Base-by-base conservation (phyloP, 2,329 filamentous ascomycete species). In the Thermothelomyces thermophilus region DNA sequence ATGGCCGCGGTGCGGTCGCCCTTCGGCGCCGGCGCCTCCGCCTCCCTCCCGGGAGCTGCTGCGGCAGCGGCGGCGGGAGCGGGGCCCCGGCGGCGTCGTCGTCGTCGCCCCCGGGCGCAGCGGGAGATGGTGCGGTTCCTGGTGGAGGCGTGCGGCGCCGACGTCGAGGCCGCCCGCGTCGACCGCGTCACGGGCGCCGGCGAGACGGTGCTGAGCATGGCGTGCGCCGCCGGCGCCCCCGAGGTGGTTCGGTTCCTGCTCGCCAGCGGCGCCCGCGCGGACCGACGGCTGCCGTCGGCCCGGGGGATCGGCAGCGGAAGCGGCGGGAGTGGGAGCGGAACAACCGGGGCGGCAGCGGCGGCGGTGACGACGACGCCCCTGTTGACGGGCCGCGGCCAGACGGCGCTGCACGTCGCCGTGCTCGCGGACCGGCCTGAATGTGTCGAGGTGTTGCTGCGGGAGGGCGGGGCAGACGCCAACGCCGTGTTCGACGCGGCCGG, bases 391-490 rank as follows among this genome's bases (percentile, higher is more conserved):
- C 14, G 43, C 6, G 46, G 58, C 5, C 44, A 53, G 47, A 56
- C 53, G n/a, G 56, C 59, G 6, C 26, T 61, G 28, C 58, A 61
- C 46, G 51, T 55, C 6, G 58, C 59, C 2, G 51, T 52, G 2
- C 33, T 56, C 40, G 51, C 54, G 8, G 53, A 46, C 2, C 39
- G 51, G 28, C 24, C 45, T 0, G 51, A 48, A 6, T 42, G 46
- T 11, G 41, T 56, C 11, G 50, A 51, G 20, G 22, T 55, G 1
- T 33, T 60, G 17, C 52, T 59, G 19, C 2, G 30, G 16, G 46
- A 52, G n/a, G 57, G 58, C 14, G 41, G 30, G 11, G 57, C 56
- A 19, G 50, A 57, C 33, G 46, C 50, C 9, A n/a, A 49, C 36
- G 47, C 48, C 0, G 48, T 50, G 14, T 53, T 55, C 43, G 56